Evolutionary conservation across 2,329 filamentous ascomycete species (phyloP).

Genomic region (Calonectria henricotiae): DNA sequence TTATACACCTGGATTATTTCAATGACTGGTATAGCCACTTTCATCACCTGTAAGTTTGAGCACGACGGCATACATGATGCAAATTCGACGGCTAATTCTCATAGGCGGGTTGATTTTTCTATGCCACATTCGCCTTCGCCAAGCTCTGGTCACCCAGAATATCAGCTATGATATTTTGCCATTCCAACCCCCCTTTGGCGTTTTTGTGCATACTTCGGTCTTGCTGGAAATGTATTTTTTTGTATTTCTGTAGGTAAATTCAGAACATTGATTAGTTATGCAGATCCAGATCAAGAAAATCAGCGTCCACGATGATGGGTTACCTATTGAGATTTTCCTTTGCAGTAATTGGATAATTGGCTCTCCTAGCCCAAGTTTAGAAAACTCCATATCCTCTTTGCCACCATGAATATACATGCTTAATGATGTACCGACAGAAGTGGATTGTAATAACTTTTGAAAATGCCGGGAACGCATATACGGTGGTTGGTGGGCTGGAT

Average conservation of each 20-base stretch:
- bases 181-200: slow-evolving; percentile 31
- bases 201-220: slow-evolving; percentile 17
- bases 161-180: slow-evolving; percentile 30
- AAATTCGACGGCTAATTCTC: background rate
- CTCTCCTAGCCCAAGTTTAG: no score
- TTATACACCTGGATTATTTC: slow-evolving; percentile 32
- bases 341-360: no score
- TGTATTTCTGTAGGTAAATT: slow-evolving; percentile 26
- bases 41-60: slow-evolving; percentile 25
- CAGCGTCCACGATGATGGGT: no score
- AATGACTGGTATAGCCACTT: slow-evolving; percentile 28
- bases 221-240: slow-evolving; percentile 21
- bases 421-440: no score
- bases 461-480: no score
- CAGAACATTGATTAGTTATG: no score
- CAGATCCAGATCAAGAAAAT: no score
- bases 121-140: slow-evolving; percentile 33
- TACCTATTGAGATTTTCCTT: no score
- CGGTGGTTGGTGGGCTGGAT: no score
- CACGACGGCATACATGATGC: background rate
- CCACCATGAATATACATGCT: no score
- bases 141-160: slow-evolving; percentile 32
- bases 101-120: slow-evolving; percentile 30
- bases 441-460: no score
- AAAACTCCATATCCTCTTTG: no score